Base-by-base conservation (phyloP, 371 early-diverging fungal genomes). In the Saksenaea oblongispora region DNA sequence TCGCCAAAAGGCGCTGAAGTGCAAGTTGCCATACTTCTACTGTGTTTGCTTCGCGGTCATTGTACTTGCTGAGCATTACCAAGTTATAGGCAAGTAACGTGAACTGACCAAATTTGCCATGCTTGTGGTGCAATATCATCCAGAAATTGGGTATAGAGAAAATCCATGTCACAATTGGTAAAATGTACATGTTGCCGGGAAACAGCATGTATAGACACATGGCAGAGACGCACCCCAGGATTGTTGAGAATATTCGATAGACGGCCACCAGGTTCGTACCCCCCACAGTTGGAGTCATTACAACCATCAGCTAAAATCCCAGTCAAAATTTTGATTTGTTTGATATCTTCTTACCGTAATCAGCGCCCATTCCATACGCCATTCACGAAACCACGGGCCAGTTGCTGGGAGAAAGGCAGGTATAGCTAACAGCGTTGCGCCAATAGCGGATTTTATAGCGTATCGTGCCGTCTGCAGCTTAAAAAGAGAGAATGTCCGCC, bases 271-370 rank as follows among this genome's bases (percentile, higher is more conserved):
- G 54, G 53, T 90, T 90, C 0, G 94, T 88, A 3, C 91, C 92
- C n/a, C 95, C 95, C 0, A 92, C 91, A 0, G 93, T 93, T 9
- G 94, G 94, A 1, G 89, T 90, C 92, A 95, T 91, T n/a, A 93
- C 89, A 4, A 91, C 91, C 64, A 90, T 82, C 31, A 87, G 67
- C 73, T 83, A 56, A 41, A 42, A 24, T 34, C 14, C 26, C 18
- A 37, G 5, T 34, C 10, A 15, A 54, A 18, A 35, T 15, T 8
- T 28, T 24, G 31, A 7, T 31, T 31, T 7, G 31, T 31, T 2
- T 31, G 7, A 7, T 7, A 31, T 7, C 27, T 44, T 63, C 70
- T 73, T 71, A 87, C 88, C 11, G 95, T 89, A 61, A 91, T 91
- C 15, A 91, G 70, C 8, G 90, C 86, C 95, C 95, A 94, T 71